A percentile compares a stretch with the other conserved stretches of the same genome.
Evolutionary conservation across 106 monocot genomes (phyloP).

Genomic region (Acorus calamus): DNA sequence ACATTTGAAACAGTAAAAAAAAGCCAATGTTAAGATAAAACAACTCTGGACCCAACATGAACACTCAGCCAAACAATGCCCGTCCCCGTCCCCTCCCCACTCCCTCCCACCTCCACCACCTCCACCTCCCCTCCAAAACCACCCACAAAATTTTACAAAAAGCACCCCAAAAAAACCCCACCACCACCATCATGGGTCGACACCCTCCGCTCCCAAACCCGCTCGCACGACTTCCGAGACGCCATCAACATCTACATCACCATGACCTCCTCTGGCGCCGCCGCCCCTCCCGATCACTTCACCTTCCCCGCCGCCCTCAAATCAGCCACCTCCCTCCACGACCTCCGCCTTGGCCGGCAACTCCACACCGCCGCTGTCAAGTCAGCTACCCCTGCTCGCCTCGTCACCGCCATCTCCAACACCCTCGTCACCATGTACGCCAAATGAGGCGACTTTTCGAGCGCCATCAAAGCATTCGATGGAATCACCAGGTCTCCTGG

Average conservation of each 20-base stretch:
- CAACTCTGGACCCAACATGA: too few species aligned
- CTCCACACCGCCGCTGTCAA: constrained; percentile 61
- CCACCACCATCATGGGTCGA: constrained; percentile 44
- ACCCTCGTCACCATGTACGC: constrained; percentile 61
- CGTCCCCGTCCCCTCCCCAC: background rate
- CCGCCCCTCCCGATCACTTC: constrained; percentile 59
- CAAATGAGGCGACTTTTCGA: constrained; percentile 24
- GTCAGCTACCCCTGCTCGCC: constrained; percentile 24
- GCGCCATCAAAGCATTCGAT: constrained; percentile 51
- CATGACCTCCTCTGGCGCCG: constrained; percentile 27
- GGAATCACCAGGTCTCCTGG: constrained; percentile 63
- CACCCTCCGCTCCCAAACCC: constrained; percentile 65
- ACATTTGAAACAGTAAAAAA: too few species aligned
- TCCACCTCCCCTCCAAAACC: too few species aligned
- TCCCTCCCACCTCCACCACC: too few species aligned
- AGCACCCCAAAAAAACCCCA: background rate
- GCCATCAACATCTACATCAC: constrained; percentile 41
- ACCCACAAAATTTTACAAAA: too few species aligned
- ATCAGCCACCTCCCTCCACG: constrained; percentile 41
- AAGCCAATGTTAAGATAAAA: too few species aligned
- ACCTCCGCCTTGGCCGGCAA: constrained; percentile 34
- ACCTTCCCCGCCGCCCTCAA: constrained; percentile 78
- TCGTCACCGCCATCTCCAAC: constrained; percentile 42
- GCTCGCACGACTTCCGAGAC: constrained; percentile 22
- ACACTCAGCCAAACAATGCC: too few species aligned